A percentile compares a stretch with the other conserved stretches of the same genome.
phyloP scores from a whole-genome alignment of 352 stramenopile genomes.

The Pythium monospermum region DNA sequence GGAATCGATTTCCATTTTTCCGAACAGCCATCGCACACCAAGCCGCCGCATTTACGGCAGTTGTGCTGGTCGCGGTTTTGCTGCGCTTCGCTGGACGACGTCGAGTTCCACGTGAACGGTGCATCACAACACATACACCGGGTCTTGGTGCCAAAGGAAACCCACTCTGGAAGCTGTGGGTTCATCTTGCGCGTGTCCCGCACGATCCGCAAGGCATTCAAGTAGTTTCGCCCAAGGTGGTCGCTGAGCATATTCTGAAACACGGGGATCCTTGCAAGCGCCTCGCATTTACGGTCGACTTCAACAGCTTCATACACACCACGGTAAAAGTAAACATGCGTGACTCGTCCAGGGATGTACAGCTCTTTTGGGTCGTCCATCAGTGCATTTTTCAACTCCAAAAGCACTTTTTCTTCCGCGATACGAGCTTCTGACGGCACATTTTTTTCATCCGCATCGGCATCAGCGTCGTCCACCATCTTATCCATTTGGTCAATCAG shows the following conservation, averaged over 20 bases:
- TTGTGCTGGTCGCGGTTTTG: conserved; percentile 89
- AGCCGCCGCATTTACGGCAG: conserved; percentile 72
- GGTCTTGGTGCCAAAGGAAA: conserved; percentile 77
- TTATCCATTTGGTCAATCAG: conserved; percentile 77
- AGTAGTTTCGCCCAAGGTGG: conserved; percentile 75
- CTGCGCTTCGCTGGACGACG: conserved; percentile 84
- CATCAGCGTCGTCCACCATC: conserved; percentile 22
- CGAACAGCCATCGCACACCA: conserved; percentile 84
- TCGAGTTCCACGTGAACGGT: conserved; percentile 88
- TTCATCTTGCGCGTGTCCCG: conserved; percentile 60
- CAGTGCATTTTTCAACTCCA: conserved; percentile 42
- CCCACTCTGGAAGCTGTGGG: conserved; percentile 55
- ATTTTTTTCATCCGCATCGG: conserved; percentile 25
- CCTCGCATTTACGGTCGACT: conserved; percentile 67
- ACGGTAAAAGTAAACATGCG: conserved; percentile 75
- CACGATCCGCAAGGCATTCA: conserved; percentile 73
- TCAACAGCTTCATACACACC: conserved; percentile 80
- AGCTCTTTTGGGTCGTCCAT: conserved; percentile 72
- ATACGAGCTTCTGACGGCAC: conserved; percentile 27
- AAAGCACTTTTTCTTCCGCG: conserved; percentile 53
- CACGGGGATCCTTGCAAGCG: conserved; percentile 71
- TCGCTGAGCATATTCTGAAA: conserved; percentile 87
- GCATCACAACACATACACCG: conserved; percentile 86
- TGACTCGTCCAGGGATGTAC: conserved; percentile 70
- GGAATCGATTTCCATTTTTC: conserved; percentile 82